Conservation (phyloP, 108 stramenopile genomes). For the Skeletonema potamos region DNA sequence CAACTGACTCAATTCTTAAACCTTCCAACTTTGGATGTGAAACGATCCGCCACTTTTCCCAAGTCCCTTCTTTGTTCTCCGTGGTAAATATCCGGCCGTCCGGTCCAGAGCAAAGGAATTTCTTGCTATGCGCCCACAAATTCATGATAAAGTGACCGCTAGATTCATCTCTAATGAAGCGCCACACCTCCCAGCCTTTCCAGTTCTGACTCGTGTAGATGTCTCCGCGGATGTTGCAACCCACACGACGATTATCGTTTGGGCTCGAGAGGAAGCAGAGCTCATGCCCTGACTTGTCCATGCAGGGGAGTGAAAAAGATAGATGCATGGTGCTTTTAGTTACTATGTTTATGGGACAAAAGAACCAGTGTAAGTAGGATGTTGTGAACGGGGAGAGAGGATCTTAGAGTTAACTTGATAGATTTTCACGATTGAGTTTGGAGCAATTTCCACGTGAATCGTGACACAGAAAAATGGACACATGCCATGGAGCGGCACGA, state of each 20-base stretch:
- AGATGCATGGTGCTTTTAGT: conserved; percentile 1
- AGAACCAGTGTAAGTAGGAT: no score
- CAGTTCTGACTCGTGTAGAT: conserved; percentile 3
- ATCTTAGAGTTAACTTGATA: no score
- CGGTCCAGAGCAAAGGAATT: conserved; percentile 14
- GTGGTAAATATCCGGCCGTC: conserved; percentile 18
- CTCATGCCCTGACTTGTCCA: conserved; percentile 13
- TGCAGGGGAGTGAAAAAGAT: conserved; percentile 11
- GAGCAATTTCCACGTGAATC: no score
- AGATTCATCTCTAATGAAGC: conserved; percentile 12
- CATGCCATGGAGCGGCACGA: no score
- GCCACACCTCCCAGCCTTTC: conserved; percentile 34
- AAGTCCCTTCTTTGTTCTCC: conserved; percentile 22
- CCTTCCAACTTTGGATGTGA: conserved; percentile 3
- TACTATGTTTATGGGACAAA: no score
- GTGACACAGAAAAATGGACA: no score
- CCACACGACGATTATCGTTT: conserved; percentile 16
- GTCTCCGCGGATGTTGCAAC: conserved; percentile 12
- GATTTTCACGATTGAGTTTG: no score
- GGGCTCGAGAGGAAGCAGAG: conserved; percentile 27
- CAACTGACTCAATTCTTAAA: conserved; percentile 21
- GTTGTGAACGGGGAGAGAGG: no score
- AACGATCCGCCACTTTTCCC: conserved; percentile 15
- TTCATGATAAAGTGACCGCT: conserved; percentile 8
- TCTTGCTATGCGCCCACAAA: conserved; percentile 18